Percentiles rank a stretch among this genome's conserved stretches.
Conservation (phyloP, 1,139 yeast genomes). For the Hemisphaericaspora subhashii region DNA sequence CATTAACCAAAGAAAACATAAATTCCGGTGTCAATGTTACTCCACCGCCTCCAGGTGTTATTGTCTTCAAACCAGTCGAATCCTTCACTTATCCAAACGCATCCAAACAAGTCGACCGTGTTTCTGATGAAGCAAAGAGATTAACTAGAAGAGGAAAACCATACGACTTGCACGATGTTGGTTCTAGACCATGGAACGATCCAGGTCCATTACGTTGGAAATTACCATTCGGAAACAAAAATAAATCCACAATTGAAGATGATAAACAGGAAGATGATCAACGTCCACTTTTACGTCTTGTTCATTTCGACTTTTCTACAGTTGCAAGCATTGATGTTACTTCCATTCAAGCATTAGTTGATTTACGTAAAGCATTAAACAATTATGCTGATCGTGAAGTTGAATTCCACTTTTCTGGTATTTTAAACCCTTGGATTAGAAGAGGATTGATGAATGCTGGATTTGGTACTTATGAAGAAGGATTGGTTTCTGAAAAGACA, state of each 20-base stretch:
- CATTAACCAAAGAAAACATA: conserved; percentile 56
- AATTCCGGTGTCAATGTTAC: conserved; percentile 58
- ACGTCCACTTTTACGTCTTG: conserved; percentile 67
- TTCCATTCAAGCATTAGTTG: conserved; percentile 75
- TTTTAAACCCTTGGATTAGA: conserved; percentile 83
- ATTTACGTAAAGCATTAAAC: conserved; percentile 70
- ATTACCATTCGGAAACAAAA: conserved; percentile 30
- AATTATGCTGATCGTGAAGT: conserved; percentile 80
- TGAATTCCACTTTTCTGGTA: conserved; percentile 87
- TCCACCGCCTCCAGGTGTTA: conserved; percentile 89
- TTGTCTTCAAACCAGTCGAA: conserved; percentile 83
- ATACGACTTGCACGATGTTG: conserved; percentile 43
- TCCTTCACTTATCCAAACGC: conserved; percentile 81
- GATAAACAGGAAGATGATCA: conserved; percentile 33
- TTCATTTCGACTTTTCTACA: conserved; percentile 79
- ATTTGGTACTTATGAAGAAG: conserved; percentile 63
- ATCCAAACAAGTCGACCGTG: conserved; percentile 67
- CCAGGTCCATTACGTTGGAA: conserved; percentile 64
- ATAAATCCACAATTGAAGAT: conserved; percentile 9
- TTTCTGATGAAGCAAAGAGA: conserved; percentile 66
- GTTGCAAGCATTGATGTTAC: conserved; percentile 79
- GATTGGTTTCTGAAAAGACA: conserved; percentile 39
- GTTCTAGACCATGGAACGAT: conserved; percentile 90
- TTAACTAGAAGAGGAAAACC: conserved; percentile 63
- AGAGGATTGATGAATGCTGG: conserved; percentile 76